phyloP scores from a whole-genome alignment of 148 eudicot species.

The Chenopodium berlandieri region DNA sequence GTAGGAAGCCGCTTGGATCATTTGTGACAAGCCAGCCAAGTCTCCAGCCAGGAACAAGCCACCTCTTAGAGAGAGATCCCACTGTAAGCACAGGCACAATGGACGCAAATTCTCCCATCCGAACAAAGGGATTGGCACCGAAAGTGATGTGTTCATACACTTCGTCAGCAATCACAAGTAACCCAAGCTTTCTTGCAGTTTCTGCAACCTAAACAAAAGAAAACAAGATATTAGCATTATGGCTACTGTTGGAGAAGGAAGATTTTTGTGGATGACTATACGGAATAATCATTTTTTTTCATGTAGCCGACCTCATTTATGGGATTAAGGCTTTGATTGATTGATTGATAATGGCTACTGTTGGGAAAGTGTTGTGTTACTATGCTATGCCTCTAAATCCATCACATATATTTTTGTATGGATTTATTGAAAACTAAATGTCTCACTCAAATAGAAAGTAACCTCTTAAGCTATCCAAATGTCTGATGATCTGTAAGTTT shows the following conservation, averaged over 20 bases:
- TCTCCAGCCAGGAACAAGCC: slow-evolving; percentile 54
- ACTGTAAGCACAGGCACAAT: slow-evolving; percentile 37
- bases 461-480: no score
- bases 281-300: no score
- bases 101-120: slow-evolving; percentile 40
- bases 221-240: not conserved
- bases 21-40: slow-evolving; percentile 45
- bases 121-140: slow-evolving; percentile 38
- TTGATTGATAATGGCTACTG: no score
- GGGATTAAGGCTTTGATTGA: no score
- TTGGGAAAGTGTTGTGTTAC: no score
- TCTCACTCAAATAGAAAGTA: no score
- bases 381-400: not conserved
- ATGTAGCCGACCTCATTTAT: no score
- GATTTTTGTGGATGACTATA: no score
- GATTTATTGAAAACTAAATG: no score
- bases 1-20: slow-evolving; percentile 36
- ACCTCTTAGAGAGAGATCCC: slow-evolving; percentile 45
- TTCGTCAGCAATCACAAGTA: slow-evolving; percentile 44
- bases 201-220: slow-evolving; percentile 33
- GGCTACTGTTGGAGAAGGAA: not conserved
- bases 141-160: slow-evolving; percentile 39
- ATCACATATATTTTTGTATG: no score
- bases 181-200: slow-evolving; percentile 36
- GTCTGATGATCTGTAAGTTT: no score